Evolutionary conservation across 2,329 filamentous ascomycete species (phyloP).

Genomic region (Paraconiothyrium brasiliense): DNA sequence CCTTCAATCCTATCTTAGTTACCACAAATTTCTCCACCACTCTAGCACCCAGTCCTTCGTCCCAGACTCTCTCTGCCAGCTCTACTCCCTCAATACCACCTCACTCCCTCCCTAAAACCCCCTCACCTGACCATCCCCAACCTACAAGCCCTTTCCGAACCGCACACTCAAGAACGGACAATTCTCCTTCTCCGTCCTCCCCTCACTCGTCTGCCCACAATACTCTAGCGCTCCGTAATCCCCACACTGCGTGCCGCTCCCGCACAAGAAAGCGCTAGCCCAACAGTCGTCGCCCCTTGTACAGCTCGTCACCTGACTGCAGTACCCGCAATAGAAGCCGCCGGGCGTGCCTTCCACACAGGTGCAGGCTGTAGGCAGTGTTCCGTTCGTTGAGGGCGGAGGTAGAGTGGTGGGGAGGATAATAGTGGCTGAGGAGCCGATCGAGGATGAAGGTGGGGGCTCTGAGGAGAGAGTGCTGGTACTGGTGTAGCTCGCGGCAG

Average conservation of each 20-base stretch:
- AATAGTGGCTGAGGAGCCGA: too few species aligned
- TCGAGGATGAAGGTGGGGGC: too few species aligned
- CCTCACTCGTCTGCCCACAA: background rate
- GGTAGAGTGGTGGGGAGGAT: too few species aligned
- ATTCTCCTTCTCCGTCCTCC: background rate
- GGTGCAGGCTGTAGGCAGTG: background rate
- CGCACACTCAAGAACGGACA: background rate
- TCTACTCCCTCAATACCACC: background rate
- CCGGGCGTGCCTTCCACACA: background rate
- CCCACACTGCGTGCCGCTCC: background rate
- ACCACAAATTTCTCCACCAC: too few species aligned
- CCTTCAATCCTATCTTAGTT: too few species aligned
- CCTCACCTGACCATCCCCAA: background rate
- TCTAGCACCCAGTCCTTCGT: too few species aligned
- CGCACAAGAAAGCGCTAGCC: background rate
- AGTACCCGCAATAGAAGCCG: background rate
- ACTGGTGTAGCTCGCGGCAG: too few species aligned
- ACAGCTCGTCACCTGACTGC: background rate
- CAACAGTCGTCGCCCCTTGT: background rate
- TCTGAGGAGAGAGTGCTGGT: too few species aligned
- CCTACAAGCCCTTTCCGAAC: background rate
- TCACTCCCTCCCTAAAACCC: background rate
- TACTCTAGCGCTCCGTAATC: slow-evolving; percentile 4
- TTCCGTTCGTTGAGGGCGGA: too few species aligned
- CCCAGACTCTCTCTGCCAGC: too few species aligned